Base-by-base conservation (phyloP, 164 flowering plant species). In the Umbilicus rupestris region DNA sequence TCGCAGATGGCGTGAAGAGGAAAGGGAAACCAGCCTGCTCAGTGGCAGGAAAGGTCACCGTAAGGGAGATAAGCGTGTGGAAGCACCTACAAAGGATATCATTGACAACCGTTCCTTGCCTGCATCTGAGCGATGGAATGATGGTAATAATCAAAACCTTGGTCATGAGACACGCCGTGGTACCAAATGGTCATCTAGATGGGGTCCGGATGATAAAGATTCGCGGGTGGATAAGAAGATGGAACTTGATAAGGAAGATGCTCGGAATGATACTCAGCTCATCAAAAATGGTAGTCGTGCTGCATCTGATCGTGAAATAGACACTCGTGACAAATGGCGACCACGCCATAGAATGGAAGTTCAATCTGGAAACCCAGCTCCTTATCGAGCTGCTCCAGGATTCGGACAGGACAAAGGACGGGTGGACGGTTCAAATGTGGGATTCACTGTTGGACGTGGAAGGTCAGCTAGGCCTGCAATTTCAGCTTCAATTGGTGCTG, bases 191-290 rank as follows among this genome's bases (percentile, higher is more conserved):
- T 81, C 96, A 39, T 83, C 90, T 35, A 87, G 96, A 74, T 93
- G 98, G 98, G 97, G 97, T 68, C 96, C 98, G 64, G 97, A 87
- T 47, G 98, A 93, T 55, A 92, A 83, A 80, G 94, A 87, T 24
- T 68, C 80, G 30, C 84, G 89, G 69, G 62, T 67, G 58, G 97
- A 90, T 68, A 88, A 79, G 78, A 86, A 71, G 75, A 44, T 69
- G 1, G 89, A 85, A 64, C 64, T 46, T 7, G 94, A 90, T 65
- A 90, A 86, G 76, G 97, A 90, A 64, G 94, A 88, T 49, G 35
- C 73, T 70, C 86, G 74, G 24, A 70, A 7, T 80, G 98, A 88
- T 39, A 81, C 66, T 39, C 94, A 83, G 47, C 59, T 85, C 44
- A 59, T 73, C 76, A 74, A 69, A 2, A 69, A 70, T 62, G 66